Evolutionary conservation across 2,329 filamentous ascomycete genomes (phyloP), one percentile per base, ranked within the genome.

Genomic region (Penicillium expansum): DNA sequence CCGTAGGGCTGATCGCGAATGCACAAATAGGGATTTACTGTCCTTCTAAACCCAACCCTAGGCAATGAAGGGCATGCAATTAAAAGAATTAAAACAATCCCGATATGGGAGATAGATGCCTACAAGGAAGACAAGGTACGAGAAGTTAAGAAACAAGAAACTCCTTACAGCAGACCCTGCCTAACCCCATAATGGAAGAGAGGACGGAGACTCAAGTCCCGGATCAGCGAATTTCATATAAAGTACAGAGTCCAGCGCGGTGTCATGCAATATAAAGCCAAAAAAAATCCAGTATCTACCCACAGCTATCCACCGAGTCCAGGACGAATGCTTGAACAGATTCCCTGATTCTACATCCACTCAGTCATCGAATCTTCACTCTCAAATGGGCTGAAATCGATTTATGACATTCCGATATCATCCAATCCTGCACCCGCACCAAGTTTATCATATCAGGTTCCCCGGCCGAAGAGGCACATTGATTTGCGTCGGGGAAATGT

Each of bases 171-270:
- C 29, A 47, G 33, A 52, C 47, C 54, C 48, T 45, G 33, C 42
- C 33, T 41, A 47, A 39, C 43, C 22, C 52, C 45, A 29, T 52
- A 24, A 52, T 27, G 48, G 52, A 53, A 45, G 55, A 48, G 47
- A 55, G 55, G 42, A 43, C 30, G 52, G 51, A 53, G 55, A 54
- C 55, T 44, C 35, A 45, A 48, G 55, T 58, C 55, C 43, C 55
- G 48, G 57, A 49, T 54, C 48, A 53, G 53, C 52, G 52, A 65
- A 59, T 60, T 56, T 57, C 62, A 61, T 59, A 65, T 66, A 66
- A 64, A 66, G 60, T 67, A 67, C 65, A 67, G 48, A 63, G 62
- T 60, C 60, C 63, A 63, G 63, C 62, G 59, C 61, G 60, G 52
- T 54, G 57, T 65, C 62, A 67, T 65, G 64, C 64, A 67, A 65